phyloP scores from a whole-genome alignment of 148 eudicot genomes.

The Silene conica region DNA sequence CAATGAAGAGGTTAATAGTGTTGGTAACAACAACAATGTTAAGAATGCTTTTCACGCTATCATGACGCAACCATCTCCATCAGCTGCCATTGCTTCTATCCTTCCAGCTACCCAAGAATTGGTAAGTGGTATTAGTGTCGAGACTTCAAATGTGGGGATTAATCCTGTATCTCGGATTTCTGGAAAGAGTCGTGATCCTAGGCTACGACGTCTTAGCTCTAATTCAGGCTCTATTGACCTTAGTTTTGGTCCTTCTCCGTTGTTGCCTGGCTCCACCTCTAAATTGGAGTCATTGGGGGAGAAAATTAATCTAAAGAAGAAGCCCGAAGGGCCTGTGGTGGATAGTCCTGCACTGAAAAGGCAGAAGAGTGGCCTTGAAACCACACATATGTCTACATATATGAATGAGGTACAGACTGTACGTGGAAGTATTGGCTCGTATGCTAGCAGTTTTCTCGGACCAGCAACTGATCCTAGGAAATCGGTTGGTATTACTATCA shows the following conservation, averaged over 20 bases:
- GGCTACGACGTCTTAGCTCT: slow-evolving; percentile 56
- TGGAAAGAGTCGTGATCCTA: slow-evolving; percentile 81
- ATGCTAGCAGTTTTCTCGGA: slow-evolving; percentile 35
- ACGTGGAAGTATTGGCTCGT: slow-evolving; percentile 37
- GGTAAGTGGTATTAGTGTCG: slow-evolving; percentile 30
- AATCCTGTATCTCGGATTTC: slow-evolving; percentile 31
- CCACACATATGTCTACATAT: slow-evolving; percentile 6
- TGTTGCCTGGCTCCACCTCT: slow-evolving; percentile 25
- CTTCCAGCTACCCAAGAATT: slow-evolving; percentile 32
- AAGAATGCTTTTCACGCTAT: slow-evolving; percentile 23
- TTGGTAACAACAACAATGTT: slow-evolving; percentile 15
- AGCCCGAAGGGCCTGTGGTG: slow-evolving; percentile 29
- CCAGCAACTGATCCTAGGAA: slow-evolving; percentile 36
- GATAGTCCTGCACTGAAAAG: slow-evolving; percentile 66
- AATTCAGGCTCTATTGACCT: slow-evolving; percentile 33
- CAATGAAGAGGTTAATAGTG: slow-evolving; percentile 68
- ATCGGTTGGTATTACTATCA: slow-evolving; percentile 21
- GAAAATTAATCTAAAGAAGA: slow-evolving; percentile 41
- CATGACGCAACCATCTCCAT: slow-evolving; percentile 30
- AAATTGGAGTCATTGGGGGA: slow-evolving; percentile 38
- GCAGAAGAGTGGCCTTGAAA: slow-evolving; percentile 44
- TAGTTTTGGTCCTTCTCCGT: slow-evolving; percentile 29
- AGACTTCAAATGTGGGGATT: slow-evolving; percentile 26
- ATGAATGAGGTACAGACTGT: slow-evolving; percentile 20
- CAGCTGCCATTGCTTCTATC: slow-evolving; percentile 28